phyloP scores from a whole-genome alignment of 2,329 filamentous ascomycete genomes.

The Rutstroemia sp. region DNA sequence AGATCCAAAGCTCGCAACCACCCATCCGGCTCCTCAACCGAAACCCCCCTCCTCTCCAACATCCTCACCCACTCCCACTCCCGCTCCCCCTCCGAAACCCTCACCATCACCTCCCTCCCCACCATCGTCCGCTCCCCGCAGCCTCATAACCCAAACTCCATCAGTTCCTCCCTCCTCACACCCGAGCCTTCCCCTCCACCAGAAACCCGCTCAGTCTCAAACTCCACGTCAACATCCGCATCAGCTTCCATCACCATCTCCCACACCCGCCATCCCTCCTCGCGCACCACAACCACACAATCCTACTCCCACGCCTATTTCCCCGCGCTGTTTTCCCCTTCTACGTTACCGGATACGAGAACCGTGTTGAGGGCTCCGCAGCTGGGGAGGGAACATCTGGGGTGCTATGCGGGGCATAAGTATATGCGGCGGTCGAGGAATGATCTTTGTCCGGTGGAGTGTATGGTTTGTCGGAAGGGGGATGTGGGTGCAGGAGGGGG shows the following conservation, averaged over 20 bases:
- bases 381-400: conserved; percentile 22
- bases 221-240: conserved; percentile 11
- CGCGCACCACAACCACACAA: conserved; percentile 3
- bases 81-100: conserved; percentile 21
- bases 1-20: conserved; percentile 18
- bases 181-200: background rate
- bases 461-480: conserved; percentile 26
- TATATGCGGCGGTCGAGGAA: conserved; percentile 27
- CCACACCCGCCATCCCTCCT: conserved; percentile 1
- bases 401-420: conserved; percentile 27
- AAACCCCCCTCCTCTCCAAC: conserved; percentile 2
- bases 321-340: conserved; percentile 9
- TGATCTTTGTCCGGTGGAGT: conserved; percentile 25
- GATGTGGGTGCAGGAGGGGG: conserved; percentile 19
- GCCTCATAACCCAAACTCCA: conserved; percentile 19
- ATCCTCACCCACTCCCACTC: conserved; percentile 13
- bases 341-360: conserved; percentile 11
- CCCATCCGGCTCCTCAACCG: background rate
- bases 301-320: conserved; percentile 1
- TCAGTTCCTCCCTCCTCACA: conserved; percentile 13
- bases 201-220: background rate
- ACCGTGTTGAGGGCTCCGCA: conserved; percentile 18
- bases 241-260: background rate
- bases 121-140: conserved; percentile 19
- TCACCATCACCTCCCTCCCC: conserved; percentile 24